These are phyloP conservation scores for Farysia itapuensis DNA, from an alignment of 1,284 basidiomycete species.

Conservation along the genomic window DNA sequence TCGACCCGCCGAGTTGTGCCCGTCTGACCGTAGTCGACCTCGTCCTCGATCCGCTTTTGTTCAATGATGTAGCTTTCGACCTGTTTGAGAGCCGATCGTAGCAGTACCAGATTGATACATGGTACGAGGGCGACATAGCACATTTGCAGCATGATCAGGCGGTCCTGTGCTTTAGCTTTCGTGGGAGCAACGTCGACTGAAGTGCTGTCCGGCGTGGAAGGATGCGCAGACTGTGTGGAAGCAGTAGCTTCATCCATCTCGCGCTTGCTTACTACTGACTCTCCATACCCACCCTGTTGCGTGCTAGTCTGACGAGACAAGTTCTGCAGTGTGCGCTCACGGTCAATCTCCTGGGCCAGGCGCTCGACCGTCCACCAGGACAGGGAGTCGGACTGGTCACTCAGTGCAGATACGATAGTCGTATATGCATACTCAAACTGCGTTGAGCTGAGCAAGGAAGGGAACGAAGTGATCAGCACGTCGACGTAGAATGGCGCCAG, in stretches of 20 bases:
- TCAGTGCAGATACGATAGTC: constrained; percentile 46
- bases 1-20: constrained; percentile 6
- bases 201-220: neutral
- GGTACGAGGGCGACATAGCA: constrained; percentile 44
- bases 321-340: constrained; percentile 6
- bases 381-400: constrained; percentile 47
- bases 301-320: neutral
- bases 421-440: constrained; percentile 51
- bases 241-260: constrained; percentile 7
- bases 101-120: constrained; percentile 53
- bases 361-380: constrained; percentile 51
- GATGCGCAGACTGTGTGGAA: constrained; percentile 7
- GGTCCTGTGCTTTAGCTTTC: constrained; percentile 1
- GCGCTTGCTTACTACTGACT: constrained; percentile 6
- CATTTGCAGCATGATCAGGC: constrained; percentile 23
- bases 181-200: neutral
- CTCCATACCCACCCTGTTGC: constrained; percentile 9
- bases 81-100: constrained; percentile 45
- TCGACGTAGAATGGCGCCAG: constrained; percentile 54
- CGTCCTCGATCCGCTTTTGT: constrained; percentile 7
- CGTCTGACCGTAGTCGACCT: neutral
- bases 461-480: constrained; percentile 38
- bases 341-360: constrained; percentile 33
- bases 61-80: constrained; percentile 39
- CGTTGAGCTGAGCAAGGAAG: constrained; percentile 17